Evolutionary conservation across 1,284 basidiomycete species (phyloP), one percentile per base, ranked within the genome.

Genomic region (Sporisorium scitamineum): DNA sequence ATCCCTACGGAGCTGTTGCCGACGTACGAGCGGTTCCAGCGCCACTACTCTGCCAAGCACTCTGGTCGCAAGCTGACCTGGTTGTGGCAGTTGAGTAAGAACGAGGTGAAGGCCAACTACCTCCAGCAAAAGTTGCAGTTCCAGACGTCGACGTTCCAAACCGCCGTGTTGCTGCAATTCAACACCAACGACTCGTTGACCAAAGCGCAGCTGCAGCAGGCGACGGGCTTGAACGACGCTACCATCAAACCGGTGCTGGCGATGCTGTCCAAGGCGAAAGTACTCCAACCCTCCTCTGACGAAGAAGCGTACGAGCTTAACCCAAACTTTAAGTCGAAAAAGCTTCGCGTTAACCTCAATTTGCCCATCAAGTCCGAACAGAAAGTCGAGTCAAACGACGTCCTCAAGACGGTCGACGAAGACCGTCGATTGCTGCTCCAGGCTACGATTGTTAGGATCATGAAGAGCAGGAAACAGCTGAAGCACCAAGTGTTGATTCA

Each of bases 11-110:
- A 97, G 84, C 92, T 99, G 76, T 87, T 92, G 47, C 89, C 92
- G 16, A 93, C 93, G 2, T 94, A 95, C 86, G 93, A 97, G 79
- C 91, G 93, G 20, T 99, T 99, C 89, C 90, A 92, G 79, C 91
- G 92, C 78, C 98, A 95, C 88, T 98, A 98, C 87, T 92, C 93
- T 82, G 92, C 91, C 80, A 95, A 96, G 87, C 94, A 96, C 87
- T 93, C 92, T 72, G 96, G 96, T 24, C 92, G 97, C 70, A 97
- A 97, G 83, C 89, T 99, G 27, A 95, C 93, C 0, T 99, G 96
- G 96, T 87, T 98, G 20, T 98, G 96, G 96, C 96, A 97, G 85
- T 92, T 96, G 85, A 94, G 92, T 37, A 95, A 96, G 88, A 96
- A 94, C 87, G 97, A 99, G 85, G 89, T 99, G 54, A 91, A 93